A percentile compares a stretch with the other conserved stretches of the same genome.
Evolutionary conservation across 2,329 filamentous ascomycete species (phyloP).

Genomic region (Chaetomiaceae sp.): DNA sequence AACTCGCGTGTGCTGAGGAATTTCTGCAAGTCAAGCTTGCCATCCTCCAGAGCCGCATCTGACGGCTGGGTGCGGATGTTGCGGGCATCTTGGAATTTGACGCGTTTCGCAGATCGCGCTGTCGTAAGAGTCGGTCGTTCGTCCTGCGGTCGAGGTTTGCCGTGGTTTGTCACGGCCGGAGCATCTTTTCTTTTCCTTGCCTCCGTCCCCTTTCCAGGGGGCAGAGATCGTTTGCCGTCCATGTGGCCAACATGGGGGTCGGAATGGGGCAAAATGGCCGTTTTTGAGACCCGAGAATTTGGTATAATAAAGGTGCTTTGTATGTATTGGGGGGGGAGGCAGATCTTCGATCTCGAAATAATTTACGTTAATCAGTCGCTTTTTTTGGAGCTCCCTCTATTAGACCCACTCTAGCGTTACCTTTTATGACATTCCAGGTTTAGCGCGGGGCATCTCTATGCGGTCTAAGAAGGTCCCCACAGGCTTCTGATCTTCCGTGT

Average conservation of each 20-base stretch:
- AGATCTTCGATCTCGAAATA: too few relatives aligned
- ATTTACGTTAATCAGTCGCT: too few relatives aligned
- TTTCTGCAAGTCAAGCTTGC: constrained; percentile 77
- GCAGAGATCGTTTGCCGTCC: constrained; percentile 20
- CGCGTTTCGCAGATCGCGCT: constrained; percentile 38
- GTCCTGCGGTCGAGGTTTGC: constrained; percentile 14
- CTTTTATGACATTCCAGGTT: too few relatives aligned
- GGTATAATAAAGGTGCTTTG: too few relatives aligned
- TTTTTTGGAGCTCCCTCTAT: too few relatives aligned
- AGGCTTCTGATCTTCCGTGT: too few relatives aligned
- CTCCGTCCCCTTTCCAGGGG: constrained; percentile 13
- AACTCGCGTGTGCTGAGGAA: constrained; percentile 85
- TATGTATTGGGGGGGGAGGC: too few relatives aligned
- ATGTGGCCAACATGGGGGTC: constrained; percentile 18
- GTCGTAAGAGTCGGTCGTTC: constrained; percentile 9
- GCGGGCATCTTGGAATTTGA: constrained; percentile 44
- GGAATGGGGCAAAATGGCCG: too few relatives aligned
- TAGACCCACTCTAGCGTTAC: too few relatives aligned
- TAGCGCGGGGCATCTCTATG: too few relatives aligned
- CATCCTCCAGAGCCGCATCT: constrained; percentile 56
- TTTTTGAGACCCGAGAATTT: too few relatives aligned
- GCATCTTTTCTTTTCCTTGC: constrained; percentile 27
- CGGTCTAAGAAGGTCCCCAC: too few relatives aligned
- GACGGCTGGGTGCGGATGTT: constrained; percentile 48
- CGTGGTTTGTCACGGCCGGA: constrained; percentile 12